Evolutionary conservation across 2,329 filamentous ascomycete genomes (phyloP), one percentile per base, ranked within the genome.

Genomic region (Sporothrix euskadiensis): DNA sequence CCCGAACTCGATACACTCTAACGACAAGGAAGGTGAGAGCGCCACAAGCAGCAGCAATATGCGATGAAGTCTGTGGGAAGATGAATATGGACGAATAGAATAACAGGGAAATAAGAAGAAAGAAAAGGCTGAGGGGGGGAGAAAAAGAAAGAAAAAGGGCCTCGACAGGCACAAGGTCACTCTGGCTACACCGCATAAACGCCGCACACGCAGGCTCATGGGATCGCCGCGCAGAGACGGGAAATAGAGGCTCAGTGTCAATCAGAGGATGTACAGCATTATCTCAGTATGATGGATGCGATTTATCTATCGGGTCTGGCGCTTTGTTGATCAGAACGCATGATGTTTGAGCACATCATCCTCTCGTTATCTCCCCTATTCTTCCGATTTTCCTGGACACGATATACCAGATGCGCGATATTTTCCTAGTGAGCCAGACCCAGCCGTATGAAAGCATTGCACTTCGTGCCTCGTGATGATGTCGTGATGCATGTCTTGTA

Each of bases 211-310:
- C 68, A 22, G 30, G 22, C 49, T 69, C 26, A 52, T 68, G 41
- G 44, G 26, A 35, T 68, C 63, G 63, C 63, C 44, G 63, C 41
- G 35, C 14, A 12, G 63, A 52, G 63, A 32, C 44, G 63, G 41
- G 19, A 65, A 52, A 26, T 41, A 52, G 68, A 70, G 68, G 68
- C 68, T 59, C 68, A 59, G 68, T 52, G 68, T 32, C 32, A 70
- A 70, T 70, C 52, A 41, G 56, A 44, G 63, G 63, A 68, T 69
- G 16, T 49, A 41, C 32, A 56, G 41, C 35, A 32, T 52, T 16
- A 35, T 65, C 16, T 47, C 19, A 30, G n/a, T 44, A 35, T 19
- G 1, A 22, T 10, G 22, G 9, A 16, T 61, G 14, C 57, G 6
- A 3, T 61, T 39, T 61, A 8, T 35, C 5, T n/a, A 32, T 19